Evolutionary conservation across 495 filamentous ascomycete genomes (phyloP), one percentile per base, ranked within the genome.

Genomic region (Penicillium egyptiacum): DNA sequence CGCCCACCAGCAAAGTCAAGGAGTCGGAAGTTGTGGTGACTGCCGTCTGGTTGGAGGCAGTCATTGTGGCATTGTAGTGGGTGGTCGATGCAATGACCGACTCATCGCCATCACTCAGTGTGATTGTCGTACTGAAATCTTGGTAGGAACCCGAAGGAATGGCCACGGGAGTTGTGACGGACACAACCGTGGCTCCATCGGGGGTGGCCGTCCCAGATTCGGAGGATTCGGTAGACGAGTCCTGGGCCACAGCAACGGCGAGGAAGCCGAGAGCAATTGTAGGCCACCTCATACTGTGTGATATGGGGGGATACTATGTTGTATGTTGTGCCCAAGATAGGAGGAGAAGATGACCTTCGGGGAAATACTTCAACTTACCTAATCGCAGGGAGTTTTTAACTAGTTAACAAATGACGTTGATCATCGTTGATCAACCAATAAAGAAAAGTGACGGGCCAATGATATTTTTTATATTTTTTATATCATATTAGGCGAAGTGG

Each of bases 51-150:
- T 79, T 79, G 52, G 70, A 64, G 6, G 61, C 56, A 16, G 55
- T 58, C 20, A 56, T 46, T 5, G 64, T 56, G 4, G 65, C 60
- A 45, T 66, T 69, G 19, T 53, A 50, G 0, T 56, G 58, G 35
- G 67, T 51, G 8, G 64, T 48, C 17, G 65, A 54, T 17, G 56
- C 60, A 5, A 67, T 51, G 14, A 60, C 51, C 12, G 69, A 54
- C 9, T 57, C 52, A 11, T 64, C 55, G 26, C 63, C 69, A 59
- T 71, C 58, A 41, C 33, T 47, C 33, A 75, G 61, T 2, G 66
- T 75, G 51, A 67, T 56, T 20, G 77, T 80, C n/a, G 74, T 68
- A 16, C 68, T 60, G 53, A 75, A 75, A 2, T 72, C 66, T 28
- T 70, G 50, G 52, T 81, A 80, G 49, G 58, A 56, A 30, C 76